Evolutionary conservation across 352 stramenopile genomes (phyloP), one percentile per base, ranked within the genome.

Genomic region (Globisporangium ultimum): DNA sequence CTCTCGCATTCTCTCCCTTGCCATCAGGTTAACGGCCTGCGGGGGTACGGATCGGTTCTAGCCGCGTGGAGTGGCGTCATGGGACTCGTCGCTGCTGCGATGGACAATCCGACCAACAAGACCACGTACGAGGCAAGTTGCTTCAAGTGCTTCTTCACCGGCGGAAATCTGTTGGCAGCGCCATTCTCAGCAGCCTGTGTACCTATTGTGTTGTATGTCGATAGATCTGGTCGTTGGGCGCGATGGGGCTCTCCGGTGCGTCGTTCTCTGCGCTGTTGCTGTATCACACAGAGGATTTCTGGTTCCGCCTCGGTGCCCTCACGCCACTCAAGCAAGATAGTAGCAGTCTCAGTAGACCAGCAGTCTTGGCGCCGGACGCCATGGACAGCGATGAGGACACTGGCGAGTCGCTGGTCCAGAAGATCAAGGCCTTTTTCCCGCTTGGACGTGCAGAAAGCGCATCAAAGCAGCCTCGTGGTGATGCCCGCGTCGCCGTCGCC

Each of bases 211-310:
- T 12, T 36, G 15, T 24, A 50, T 9, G 3, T 15, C 38, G 1
- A 18, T 52, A 88, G 78, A 60, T 70, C 17, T 90, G 80, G 80
- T 84, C 70, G 3, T 55, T 90, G 2, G 80, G 78, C 7, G 64
- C 60, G n/a, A 79, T 88, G 53, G 74, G 67, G 1, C 65, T 89
- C 18, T 74, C 72, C 1, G 52, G 67, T 3, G 57, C 76, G 28
- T 70, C 72, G 1, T 51, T 76, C 21, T 73, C 70, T 1, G 58
- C 64, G 18, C 52, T 89, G 12, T 47, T 84, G 48, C 60, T 88
- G 6, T 75, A 79, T 41, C 66, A 84, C 55, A 74, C 59, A 0
- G 74, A 88, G 43, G 61, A 83, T 6, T 84, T 86, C 58, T 86
- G 78, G 80, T 69, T 70, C 22, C 69, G 58, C 3, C 45, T 85